Evolutionary conservation across 2,329 filamentous ascomycete species (phyloP).

Genomic region (Ophiostoma angusticollis): DNA sequence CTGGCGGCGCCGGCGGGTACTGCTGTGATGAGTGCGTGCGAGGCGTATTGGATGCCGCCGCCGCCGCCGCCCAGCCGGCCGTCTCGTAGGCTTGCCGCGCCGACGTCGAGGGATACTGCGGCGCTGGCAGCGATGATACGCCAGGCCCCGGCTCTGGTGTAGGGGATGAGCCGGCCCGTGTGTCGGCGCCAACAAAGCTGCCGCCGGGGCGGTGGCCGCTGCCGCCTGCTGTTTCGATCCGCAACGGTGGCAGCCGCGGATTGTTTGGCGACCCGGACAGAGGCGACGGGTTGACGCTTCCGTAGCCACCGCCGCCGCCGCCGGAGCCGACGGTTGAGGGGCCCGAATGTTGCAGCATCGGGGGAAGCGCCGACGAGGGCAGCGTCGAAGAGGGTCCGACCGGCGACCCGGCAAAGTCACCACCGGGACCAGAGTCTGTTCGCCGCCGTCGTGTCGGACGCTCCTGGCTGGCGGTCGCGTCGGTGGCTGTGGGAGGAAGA

Average conservation of each 20-base stretch:
- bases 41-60: constrained; percentile 14
- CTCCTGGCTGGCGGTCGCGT: constrained; percentile 14
- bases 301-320: constrained; percentile 3
- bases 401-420: constrained; percentile 5
- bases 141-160: constrained; percentile 7
- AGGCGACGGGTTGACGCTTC: constrained; percentile 10
- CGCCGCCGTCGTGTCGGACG: constrained; percentile 11
- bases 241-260: constrained; percentile 9
- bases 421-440: constrained; percentile 9
- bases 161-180: constrained; percentile 10
- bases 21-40: too few relatives aligned
- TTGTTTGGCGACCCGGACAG: constrained; percentile 9
- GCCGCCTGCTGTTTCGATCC: constrained; percentile 14
- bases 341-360: neutral
- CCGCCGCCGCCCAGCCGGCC: constrained; percentile 10
- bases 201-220: constrained; percentile 19
- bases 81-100: constrained; percentile 11
- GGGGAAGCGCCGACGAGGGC: constrained; percentile 3
- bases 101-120: constrained; percentile 1
- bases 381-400: neutral
- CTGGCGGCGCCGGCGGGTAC: too few relatives aligned
- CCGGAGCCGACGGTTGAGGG: too few relatives aligned
- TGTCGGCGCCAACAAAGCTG: constrained; percentile 13
- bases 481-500: constrained; percentile 15
- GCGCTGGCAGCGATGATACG: constrained; percentile 3